These are phyloP conservation scores for Luzula sylvatica DNA, from an alignment of 176 grass and related monocot species.

Conservation along the genomic window DNA sequence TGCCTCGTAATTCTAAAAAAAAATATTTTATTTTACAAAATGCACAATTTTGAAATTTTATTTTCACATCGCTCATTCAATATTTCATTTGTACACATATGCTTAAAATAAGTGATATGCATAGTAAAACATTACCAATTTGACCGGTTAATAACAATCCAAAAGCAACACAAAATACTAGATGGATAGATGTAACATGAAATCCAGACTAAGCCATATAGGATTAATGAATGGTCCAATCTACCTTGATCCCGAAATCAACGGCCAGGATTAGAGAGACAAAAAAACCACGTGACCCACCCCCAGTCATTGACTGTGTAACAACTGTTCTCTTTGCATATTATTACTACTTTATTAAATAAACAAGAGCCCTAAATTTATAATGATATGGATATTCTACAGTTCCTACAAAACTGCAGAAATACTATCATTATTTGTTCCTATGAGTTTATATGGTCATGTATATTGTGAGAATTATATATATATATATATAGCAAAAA, in stretches of 20 bases:
- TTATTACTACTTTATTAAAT: too few relatives aligned
- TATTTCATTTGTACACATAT: too few relatives aligned
- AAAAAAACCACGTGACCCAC: neutral
- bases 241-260: neutral
- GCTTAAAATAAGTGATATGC: too few relatives aligned
- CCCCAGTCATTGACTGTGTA: neutral
- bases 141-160: too few relatives aligned
- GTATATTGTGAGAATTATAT: neutral
- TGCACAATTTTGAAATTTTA: too few relatives aligned
- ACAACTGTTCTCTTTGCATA: constrained; percentile 16
- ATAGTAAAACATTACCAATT: too few relatives aligned
- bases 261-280: neutral
- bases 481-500: neutral
- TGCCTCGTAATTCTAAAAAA: too few relatives aligned
- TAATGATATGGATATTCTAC: constrained; percentile 8
- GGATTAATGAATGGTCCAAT: neutral
- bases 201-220: neutral
- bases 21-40: too few relatives aligned
- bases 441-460: neutral
- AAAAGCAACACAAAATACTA: too few relatives aligned
- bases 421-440: too few relatives aligned
- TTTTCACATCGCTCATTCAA: too few relatives aligned
- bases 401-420: neutral
- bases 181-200: too few relatives aligned
- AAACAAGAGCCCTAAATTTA: neutral